Evolutionary conservation across 345 rosid species (phyloP).

Genomic region (Isatis tinctoria): DNA sequence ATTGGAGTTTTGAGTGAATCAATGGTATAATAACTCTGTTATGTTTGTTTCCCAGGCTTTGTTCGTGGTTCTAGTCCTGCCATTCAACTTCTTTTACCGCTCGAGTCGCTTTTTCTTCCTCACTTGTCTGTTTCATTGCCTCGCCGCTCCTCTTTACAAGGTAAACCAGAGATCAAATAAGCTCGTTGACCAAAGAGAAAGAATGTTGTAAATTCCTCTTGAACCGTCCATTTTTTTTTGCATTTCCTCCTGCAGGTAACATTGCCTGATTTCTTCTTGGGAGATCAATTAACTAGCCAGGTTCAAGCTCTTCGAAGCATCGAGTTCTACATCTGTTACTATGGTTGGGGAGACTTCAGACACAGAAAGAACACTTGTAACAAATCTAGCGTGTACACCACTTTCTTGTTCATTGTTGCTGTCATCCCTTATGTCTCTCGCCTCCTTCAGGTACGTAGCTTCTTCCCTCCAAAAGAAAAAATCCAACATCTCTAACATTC

Average conservation of each 20-base stretch:
- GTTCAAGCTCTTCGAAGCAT: slow-evolving; percentile 70
- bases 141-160: slow-evolving; percentile 37
- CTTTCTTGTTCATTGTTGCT: slow-evolving; percentile 51
- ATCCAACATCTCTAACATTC: background rate
- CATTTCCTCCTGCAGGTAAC: slow-evolving; percentile 42
- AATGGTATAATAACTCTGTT: background rate
- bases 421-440: slow-evolving; percentile 52
- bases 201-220: background rate
- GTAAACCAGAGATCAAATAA: slow-evolving; percentile 8
- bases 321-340: slow-evolving; percentile 67
- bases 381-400: slow-evolving; percentile 15
- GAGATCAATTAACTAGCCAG: slow-evolving; percentile 71
- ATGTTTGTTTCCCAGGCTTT: slow-evolving; percentile 8
- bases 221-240: background rate
- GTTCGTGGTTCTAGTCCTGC: slow-evolving; percentile 23
- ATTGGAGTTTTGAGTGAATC: background rate
- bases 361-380: slow-evolving; percentile 41
- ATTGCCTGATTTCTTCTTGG: slow-evolving; percentile 73
- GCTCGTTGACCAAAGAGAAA: background rate
- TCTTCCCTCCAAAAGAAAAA: background rate
- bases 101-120: slow-evolving; percentile 32
- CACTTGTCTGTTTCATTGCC: slow-evolving; percentile 26
- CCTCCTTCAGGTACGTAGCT: slow-evolving; percentile 48
- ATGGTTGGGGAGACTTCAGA: slow-evolving; percentile 57
- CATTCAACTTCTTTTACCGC: slow-evolving; percentile 33